phyloP scores from a whole-genome alignment of 345 rosid genomes.

The Rhodomyrtus tomentosa region DNA sequence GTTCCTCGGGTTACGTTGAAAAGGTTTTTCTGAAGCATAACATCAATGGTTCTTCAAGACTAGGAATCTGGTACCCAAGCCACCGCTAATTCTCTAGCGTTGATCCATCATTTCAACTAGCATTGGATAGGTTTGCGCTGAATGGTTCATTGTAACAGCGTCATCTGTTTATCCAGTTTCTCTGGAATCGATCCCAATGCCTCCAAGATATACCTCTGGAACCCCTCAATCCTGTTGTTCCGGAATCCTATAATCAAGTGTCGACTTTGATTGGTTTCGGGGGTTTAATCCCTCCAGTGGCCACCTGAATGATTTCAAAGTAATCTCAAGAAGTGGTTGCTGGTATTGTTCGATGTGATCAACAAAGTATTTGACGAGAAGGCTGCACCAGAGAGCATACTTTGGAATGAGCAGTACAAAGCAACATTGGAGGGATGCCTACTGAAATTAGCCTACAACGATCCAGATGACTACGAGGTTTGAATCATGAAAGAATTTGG shows the following conservation, averaged over 20 bases:
- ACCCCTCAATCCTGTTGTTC: background rate
- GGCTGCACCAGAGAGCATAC: background rate
- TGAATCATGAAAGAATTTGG: conserved; percentile 2
- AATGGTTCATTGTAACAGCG: background rate
- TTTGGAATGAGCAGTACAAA: background rate
- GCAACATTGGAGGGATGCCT: background rate
- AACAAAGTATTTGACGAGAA: background rate
- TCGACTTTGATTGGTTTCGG: background rate
- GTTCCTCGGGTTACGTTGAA: too few relatives aligned
- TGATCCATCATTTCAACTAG: background rate
- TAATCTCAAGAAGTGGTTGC: background rate
- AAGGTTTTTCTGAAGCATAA: too few relatives aligned
- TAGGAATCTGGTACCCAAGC: background rate
- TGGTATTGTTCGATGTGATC: background rate
- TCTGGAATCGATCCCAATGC: background rate
- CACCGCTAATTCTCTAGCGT: background rate
- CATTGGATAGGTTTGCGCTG: background rate
- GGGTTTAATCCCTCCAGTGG: background rate
- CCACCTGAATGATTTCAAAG: background rate
- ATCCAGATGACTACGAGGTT: background rate
- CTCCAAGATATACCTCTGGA: background rate
- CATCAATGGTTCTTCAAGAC: too few relatives aligned
- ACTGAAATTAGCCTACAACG: background rate
- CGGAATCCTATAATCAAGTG: background rate
- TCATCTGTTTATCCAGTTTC: background rate